Evolutionary conservation across 768 basidiomycete species (phyloP), one percentile per base, ranked within the genome.

Genomic region (Phylloporus sp.): DNA sequence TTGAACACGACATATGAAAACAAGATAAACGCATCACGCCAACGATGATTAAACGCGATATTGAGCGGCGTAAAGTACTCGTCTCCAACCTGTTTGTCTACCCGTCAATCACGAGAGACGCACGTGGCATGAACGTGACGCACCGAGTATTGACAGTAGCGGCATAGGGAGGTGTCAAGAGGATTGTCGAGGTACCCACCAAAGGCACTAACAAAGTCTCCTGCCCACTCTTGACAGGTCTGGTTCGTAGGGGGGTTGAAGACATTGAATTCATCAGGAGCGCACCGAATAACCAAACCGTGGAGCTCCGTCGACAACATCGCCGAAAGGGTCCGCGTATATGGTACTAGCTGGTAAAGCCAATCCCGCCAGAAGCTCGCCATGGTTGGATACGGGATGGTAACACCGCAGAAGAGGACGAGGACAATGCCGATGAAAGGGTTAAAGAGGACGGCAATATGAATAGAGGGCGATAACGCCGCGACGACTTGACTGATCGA

Each of bases 241-340:
- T 90, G 80, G 3, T 82, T 84, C 3, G 71, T 50, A 0, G 91
- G 90, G 1, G 91, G 86, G 45, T 76, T 66, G 71, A 94, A 90
- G 6, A 74, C 53, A 11, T 76, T 71, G 58, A 86, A 89, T 59
- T 95, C 92, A 49, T 80, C 78, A 0, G 69, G 55, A 18, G 78
- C 74, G 70, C 90, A 89, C 17, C 47, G 61, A 49, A 92, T 84
- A 0, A 58, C 53, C 17, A 90, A 71, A 9, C 82, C 87, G 57
- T 87, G 79, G 9, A 93, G 71, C 55, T 88, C 89, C 5, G 85
- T 90, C 0, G 85, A 78, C 24, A 90, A 67, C 73, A 91, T 83
- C 15, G 88, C 79, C 6, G 81, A 74, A 21, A 90, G 64, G 10
- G 79, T 71, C 20, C 86, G 78, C 0, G 85, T 89, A 63, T 81